Base-by-base conservation (phyloP, 2,329 filamentous ascomycete genomes). In the Phaeosphaeria sp. region DNA sequence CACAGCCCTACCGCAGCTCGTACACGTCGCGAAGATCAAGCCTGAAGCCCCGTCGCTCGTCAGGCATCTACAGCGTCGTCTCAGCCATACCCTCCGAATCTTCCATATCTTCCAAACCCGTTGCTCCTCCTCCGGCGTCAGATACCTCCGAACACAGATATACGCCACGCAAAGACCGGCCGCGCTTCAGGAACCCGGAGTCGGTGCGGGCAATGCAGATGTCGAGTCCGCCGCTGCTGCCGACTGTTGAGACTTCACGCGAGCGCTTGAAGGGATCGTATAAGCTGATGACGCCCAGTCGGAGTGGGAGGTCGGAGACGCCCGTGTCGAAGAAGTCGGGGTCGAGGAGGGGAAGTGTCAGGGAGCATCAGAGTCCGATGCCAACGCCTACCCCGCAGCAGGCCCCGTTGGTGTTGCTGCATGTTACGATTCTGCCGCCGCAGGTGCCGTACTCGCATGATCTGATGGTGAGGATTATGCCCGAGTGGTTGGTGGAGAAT, bases 401-500 rank as follows among this genome's bases (percentile, higher is more conserved):
- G 58, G 81, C 82, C n/a, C 91, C 91, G 2, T 82, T 95, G 1
- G 90, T 95, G 1, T 80, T 95, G 47, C 81, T 95, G 3, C 91
- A 95, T 66, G 88, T 91, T 36, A 93, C 90, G 0, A 81, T 94
- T 0, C 79, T 95, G 5, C 90, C 91, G 0, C 81, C 92, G 10
- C 82, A 87, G 42, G 86, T 89, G 81, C 81, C 83, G 0, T 93
- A 89, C 46, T 79, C 81, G 3, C 75, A 79, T 52, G 77, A 81
- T 7, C 39, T 75, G 43, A 78, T 88, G 66, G 78, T 77, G 47
- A 81, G 83, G 30, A 73, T 84, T 6, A 77, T 87, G 56, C 84
- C 85, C 60, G 76, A 77, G 61, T 72, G 76, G 77, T 65, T 86
- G 69, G 64, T 78, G 15, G 85, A 87, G 60, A 86, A 87, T 30